Evolutionary conservation across 805 yeast species (phyloP), one percentile per base, ranked within the genome.

Genomic region (Nakazawaea ambrosiae): DNA sequence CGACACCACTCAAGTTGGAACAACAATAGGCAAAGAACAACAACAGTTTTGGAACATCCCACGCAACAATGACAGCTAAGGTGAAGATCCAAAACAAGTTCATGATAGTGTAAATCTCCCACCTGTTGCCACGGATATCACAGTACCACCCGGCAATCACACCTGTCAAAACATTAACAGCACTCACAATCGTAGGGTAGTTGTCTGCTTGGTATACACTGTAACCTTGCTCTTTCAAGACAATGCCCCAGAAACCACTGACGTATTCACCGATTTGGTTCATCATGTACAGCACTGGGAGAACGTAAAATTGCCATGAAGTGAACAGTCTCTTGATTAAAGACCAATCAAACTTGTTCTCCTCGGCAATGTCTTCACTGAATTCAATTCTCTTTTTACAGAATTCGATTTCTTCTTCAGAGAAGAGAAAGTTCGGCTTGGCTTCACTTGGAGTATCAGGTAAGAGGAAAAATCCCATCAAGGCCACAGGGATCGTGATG

Each of bases 281-380:
- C 32, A 37, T 20, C 27, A 25, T 17, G 28, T 39, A 39, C 17
- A 27, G 33, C 10, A 34, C 45, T 12, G 74, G 65, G 44, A 75
- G 72, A 29, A 70, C 50, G 60, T 71, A 75, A 69, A 68, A 69
- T 49, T 72, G 78, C 81, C 81, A 77, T 32, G 68, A 60, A 4
- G 65, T 63, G 27, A 68, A 39, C 2, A 72, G 75, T 47, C 73
- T 61, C 38, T 62, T 65, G 30, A 70, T 27, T 41, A 68, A 52
- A 46, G 64, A 46, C 41, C 39, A 40, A 31, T 51, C 51, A 20
- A 50, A 17, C 37, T 40, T 40, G 25, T 37, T 37, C 16, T 17
- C 31, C 20, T 37, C 40, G 11, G n/a, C 22, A 28, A 52, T 38
- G 20, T 38, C 24, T 27, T 40, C 55, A 44, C 61, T 46, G 29